Evolutionary conservation across 768 basidiomycete genomes (phyloP), one percentile per base, ranked within the genome.

Genomic region (Amanita jacksonii): DNA sequence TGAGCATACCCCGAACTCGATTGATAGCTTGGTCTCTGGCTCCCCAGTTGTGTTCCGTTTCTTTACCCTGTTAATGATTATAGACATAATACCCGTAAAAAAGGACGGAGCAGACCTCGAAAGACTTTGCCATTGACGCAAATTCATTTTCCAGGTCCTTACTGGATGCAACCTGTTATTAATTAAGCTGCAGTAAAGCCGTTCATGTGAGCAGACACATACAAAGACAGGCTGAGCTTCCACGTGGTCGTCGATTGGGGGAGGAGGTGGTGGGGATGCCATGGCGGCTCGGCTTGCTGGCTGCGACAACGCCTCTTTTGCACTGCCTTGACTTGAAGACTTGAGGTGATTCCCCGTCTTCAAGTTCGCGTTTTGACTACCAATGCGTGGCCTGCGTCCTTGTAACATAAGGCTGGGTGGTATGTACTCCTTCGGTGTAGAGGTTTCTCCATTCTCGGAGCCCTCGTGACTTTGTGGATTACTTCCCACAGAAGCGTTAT

Each of bases 1-100:
- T 84, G 45, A 97, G 63, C 86, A 96, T 90, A 13, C 92, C 87
- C 34, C 92, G 76, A 6, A 97, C 83, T 13, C 79, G 73, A 33
- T 76, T 69, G 49, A 93, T 71, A 8, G 84, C 72, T 51, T 73
- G 74, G 49, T 99, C 94, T 47, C 94, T 75, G 22, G 70, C 66
- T 33, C 76, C 70, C 94, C 94, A 99, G 53, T 99, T 99, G 50
- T 93, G 88, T 58, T 99, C 94, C 1, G 86, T 85, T 65, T 99
- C 94, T 64, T 78, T 94, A n/a, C 94, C 96, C 84, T 91, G 49
- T 2, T 44, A 36, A 36, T 40, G 42, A 34, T 48, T 16, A 38
- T 39, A 33, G 8, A 35, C 33, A 20, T 41, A 28, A 20, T 28
- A 13, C 35, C 43, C 1, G 38, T n/a, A 28, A 33, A 33, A 18